These are phyloP conservation scores for Mucor saturninus DNA, from an alignment of 371 early-diverging fungal species.

Conservation along the genomic window DNA sequence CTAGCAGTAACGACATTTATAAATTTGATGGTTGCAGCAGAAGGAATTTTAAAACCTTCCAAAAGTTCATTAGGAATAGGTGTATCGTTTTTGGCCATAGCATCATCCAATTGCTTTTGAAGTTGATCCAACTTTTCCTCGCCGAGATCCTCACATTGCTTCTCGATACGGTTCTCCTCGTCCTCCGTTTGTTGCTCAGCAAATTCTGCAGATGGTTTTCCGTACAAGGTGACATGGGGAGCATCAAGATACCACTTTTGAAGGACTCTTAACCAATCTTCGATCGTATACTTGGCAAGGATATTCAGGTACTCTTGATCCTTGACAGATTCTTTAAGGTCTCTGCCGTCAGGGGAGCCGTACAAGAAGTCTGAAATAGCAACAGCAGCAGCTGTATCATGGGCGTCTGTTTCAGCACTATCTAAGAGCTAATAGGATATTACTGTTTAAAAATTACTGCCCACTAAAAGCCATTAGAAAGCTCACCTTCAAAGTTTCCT, in stretches of 20 bases:
- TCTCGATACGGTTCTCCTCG: conserved; percentile 61
- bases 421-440: conserved; percentile 32
- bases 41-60: conserved; percentile 64
- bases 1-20: conserved; percentile 65
- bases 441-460: background rate
- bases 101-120: conserved; percentile 56
- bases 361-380: conserved; percentile 65
- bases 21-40: conserved; percentile 63
- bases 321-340: conserved; percentile 53
- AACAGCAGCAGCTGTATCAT: conserved; percentile 50
- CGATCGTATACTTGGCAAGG: conserved; percentile 48
- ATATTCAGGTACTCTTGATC: conserved; percentile 56
- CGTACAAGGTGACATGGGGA: conserved; percentile 59
- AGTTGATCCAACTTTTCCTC: conserved; percentile 53
- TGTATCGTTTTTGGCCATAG: conserved; percentile 60
- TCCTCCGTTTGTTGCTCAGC: conserved; percentile 60
- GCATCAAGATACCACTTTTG: conserved; percentile 60
- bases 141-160: conserved; percentile 60
- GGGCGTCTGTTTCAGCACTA: conserved; percentile 53
- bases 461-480: background rate
- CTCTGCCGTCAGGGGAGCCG: conserved; percentile 59
- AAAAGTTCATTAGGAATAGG: conserved; percentile 63
- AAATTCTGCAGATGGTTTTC: conserved; percentile 66
- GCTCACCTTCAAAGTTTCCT: conserved; percentile 59
- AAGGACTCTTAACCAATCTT: conserved; percentile 56